Base-by-base conservation (phyloP, 164 flowering plant species). In the Magnolia sinica region DNA sequence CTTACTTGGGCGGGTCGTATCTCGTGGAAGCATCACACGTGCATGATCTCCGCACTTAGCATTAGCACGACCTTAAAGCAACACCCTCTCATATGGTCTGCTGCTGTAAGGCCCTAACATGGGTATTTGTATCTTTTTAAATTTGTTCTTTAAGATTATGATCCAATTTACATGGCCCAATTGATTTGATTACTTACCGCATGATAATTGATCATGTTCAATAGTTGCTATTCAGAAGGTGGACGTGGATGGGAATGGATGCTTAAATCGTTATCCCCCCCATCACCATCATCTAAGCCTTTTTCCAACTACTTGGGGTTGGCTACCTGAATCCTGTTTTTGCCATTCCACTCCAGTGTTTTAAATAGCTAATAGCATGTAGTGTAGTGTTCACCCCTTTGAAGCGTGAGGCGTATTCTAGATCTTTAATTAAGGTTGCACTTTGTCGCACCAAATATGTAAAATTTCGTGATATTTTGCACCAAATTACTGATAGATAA, bases 1-100 rank as follows among this genome's bases (percentile, higher is more conserved):
- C 97, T 88, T 80, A 94, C 99, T 64, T 96, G 99, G 99, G 97
- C 99, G 72, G 99, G 99, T 67, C 94, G 93, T 77, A 82, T 90
- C 74, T 86, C 99, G 23, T 96, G 90, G 93, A 96, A 96, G 90
- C 99, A 88, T 78, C 95, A 94, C 79, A 96, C 99, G n/a, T 94
- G 98, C 85, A 87, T 84, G 89, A 73, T 96, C 82, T 96, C 98
- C 75, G 99, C 99, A 23, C 85, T 92, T 70, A 96, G 98, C 78
- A 88, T 96, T 76, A 96, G 88, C 79, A 94, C 99, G 73, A 90
- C 93, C 63, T 81, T 90, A 79, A 96, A 94, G 87, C 99, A 94
- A 79, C 97, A 94, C 76, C 96, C 99, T 49, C 94, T 94, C 74
- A 94, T 96, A 80, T 96, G 99, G 99, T 94, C 98, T 73, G 94